These are phyloP conservation scores for Aspergillus sp. DNA, from an alignment of 2,329 filamentous ascomycete genomes.

Conservation along the genomic window DNA sequence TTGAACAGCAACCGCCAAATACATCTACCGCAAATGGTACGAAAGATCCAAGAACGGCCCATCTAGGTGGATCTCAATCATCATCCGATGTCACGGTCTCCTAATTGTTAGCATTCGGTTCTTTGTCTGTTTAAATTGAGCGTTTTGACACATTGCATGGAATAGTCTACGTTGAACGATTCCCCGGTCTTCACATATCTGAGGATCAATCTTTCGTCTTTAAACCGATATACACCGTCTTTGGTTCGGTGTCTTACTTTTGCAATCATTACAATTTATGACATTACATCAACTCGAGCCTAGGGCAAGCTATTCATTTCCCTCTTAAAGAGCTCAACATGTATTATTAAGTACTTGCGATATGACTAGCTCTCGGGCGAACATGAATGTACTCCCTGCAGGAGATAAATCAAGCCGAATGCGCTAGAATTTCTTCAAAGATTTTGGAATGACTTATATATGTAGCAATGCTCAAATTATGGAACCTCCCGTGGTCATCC, in stretches of 20 bases:
- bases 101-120: background rate
- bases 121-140: background rate
- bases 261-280: background rate
- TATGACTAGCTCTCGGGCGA: background rate
- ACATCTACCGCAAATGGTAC: conserved; percentile 1
- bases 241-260: background rate
- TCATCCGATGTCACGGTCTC: background rate
- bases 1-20: background rate
- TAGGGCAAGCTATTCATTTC: background rate
- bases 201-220: background rate
- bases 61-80: background rate
- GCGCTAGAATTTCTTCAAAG: background rate
- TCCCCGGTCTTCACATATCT: background rate
- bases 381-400: background rate
- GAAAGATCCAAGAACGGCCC: conserved; percentile 4
- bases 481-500: too few species aligned
- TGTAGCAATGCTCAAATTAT: too few species aligned
- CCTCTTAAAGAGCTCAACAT: background rate
- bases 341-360: background rate
- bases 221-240: background rate
- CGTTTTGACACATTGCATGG: background rate
- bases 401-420: background rate
- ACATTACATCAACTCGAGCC: background rate
- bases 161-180: background rate
- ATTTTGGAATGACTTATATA: too few species aligned